Evolutionary conservation across 176 grass and related monocot genomes (phyloP).

Genomic region (Aegilops bicornis): DNA sequence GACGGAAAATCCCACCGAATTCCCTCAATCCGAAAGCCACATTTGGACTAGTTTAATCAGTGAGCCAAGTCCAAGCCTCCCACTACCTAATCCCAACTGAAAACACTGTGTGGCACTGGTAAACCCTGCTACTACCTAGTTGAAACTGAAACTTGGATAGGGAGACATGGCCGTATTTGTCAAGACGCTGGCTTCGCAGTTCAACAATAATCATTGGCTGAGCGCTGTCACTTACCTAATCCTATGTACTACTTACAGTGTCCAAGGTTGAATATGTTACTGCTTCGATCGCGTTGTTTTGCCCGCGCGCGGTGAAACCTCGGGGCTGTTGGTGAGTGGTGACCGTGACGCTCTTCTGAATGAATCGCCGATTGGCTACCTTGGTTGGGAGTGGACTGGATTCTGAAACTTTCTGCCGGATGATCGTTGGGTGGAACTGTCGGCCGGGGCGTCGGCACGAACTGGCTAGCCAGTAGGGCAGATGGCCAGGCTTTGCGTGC

Average conservation of each 20-base stretch:
- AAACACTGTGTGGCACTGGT: conserved; percentile 10
- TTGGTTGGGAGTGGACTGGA: neutral
- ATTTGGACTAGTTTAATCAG: conserved; percentile 14
- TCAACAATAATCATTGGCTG: neutral
- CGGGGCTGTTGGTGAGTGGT: neutral
- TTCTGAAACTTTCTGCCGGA: conserved; percentile 5
- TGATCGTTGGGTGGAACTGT: conserved; percentile 15
- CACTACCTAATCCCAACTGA: conserved; percentile 33
- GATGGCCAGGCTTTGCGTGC: conserved; percentile 21
- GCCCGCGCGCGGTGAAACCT: neutral
- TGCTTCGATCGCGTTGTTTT: neutral
- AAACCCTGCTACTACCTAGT: neutral
- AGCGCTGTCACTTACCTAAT: neutral
- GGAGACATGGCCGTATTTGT: neutral
- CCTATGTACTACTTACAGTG: neutral
- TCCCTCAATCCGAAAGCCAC: conserved; percentile 31
- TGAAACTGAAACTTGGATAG: neutral
- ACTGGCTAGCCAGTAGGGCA: neutral
- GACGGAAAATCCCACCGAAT: conserved; percentile 51
- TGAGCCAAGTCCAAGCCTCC: conserved; percentile 16
- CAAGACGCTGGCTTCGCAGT: neutral
- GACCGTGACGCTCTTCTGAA: neutral
- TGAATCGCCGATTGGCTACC: neutral
- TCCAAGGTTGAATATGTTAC: neutral
- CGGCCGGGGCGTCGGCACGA: conserved; percentile 22